These are phyloP conservation scores for Daldinia concentrica DNA, from an alignment of 495 filamentous ascomycete genomes.

Conservation along the genomic window DNA sequence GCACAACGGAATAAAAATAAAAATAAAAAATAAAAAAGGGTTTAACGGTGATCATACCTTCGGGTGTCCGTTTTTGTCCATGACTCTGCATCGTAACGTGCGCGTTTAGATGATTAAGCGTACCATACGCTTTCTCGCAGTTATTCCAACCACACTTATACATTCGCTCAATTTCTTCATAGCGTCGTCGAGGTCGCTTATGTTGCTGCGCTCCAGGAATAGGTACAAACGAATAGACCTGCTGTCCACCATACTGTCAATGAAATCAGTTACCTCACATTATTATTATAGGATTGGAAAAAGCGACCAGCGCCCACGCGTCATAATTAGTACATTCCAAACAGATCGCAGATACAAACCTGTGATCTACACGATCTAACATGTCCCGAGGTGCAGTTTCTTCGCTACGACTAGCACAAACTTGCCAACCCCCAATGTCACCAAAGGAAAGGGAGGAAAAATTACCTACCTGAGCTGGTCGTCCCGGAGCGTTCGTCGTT, in stretches of 20 bases:
- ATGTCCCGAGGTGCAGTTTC: not conserved
- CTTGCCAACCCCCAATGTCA: not conserved
- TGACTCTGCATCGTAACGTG: conserved; percentile 99
- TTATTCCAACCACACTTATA: conserved; percentile 99
- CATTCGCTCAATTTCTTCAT: conserved; percentile 99
- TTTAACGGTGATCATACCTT: conserved; percentile 73
- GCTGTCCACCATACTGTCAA: conserved; percentile 52
- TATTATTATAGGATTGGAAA: conserved; percentile 10
- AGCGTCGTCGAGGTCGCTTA: conserved; percentile 91
- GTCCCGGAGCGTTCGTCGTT: conserved; percentile 61
- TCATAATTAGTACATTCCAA: conserved; percentile 9
- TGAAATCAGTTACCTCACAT: conserved; percentile 46
- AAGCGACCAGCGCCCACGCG: not conserved
- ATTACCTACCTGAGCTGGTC: conserved; percentile 76
- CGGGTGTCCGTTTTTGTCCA: conserved; percentile 89
- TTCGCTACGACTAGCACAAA: not conserved
- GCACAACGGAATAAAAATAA: not conserved
- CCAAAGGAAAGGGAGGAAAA: conserved; percentile 41
- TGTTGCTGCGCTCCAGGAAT: conserved; percentile 98
- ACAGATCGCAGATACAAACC: not conserved
- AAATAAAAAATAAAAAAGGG: not conserved
- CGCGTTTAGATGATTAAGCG: conserved; percentile 94
- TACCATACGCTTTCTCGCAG: conserved; percentile 98
- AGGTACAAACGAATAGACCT: conserved; percentile 98
- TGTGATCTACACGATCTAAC: not conserved